These are phyloP conservation scores for Stachybotrys echinatus DNA, from an alignment of 2,329 filamentous ascomycete genomes.

Conservation along the genomic window DNA sequence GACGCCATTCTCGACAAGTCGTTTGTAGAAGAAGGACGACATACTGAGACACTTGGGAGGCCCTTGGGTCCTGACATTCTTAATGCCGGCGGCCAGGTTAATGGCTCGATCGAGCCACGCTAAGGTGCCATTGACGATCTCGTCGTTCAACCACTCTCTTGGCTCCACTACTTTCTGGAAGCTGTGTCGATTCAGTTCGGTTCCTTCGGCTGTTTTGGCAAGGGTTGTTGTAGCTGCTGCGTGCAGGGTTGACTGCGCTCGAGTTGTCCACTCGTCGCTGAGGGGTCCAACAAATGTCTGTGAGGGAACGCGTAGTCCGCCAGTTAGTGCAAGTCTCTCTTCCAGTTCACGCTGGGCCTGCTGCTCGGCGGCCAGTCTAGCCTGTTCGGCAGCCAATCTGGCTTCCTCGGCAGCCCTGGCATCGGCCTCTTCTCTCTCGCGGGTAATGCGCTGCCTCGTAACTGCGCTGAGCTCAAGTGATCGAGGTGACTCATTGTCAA, in stretches of 20 bases:
- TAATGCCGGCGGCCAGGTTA: slow-evolving; percentile 51
- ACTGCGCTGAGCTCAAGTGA: slow-evolving; percentile 21
- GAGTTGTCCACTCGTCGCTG: slow-evolving; percentile 18
- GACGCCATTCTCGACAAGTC: slow-evolving; percentile 42
- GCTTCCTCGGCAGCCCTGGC: slow-evolving; percentile 19
- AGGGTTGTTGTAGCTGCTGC: slow-evolving; percentile 28
- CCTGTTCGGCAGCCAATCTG: slow-evolving; percentile 17
- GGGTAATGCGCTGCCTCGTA: slow-evolving; percentile 16
- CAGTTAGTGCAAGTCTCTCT: slow-evolving; percentile 21
- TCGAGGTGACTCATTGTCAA: not conserved
- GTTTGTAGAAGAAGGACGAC: slow-evolving; percentile 61
- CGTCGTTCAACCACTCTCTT: slow-evolving; percentile 69
- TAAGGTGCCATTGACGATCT: slow-evolving; percentile 65
- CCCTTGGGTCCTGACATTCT: slow-evolving; percentile 35
- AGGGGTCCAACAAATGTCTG: slow-evolving; percentile 20
- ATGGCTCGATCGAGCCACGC: slow-evolving; percentile 53
- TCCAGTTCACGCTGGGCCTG: slow-evolving; percentile 15
- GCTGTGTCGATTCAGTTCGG: slow-evolving; percentile 48
- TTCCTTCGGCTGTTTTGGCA: slow-evolving; percentile 42
- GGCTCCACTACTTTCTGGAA: slow-evolving; percentile 56
- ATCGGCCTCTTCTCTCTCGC: slow-evolving; percentile 15
- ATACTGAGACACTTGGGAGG: slow-evolving; percentile 56
- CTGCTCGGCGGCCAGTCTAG: slow-evolving; percentile 15
- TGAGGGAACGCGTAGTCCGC: slow-evolving; percentile 22
- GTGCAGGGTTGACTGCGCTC: slow-evolving; percentile 24